These are phyloP conservation scores for Penstemon newberryi DNA, from an alignment of 257 asterid genomes.

Conservation along the genomic window DNA sequence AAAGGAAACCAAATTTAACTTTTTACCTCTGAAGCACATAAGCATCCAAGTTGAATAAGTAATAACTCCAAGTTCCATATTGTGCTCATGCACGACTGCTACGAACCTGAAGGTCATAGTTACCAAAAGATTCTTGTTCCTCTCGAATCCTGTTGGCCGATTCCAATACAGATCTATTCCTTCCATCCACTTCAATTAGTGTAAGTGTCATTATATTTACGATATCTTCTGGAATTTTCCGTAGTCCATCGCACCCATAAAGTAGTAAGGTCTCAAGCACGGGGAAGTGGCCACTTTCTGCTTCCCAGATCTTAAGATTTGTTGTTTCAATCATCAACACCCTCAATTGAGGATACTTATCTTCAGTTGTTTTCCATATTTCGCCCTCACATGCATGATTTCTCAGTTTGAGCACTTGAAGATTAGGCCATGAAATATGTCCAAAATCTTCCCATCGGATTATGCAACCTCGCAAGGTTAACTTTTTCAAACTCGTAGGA, in stretches of 20 bases:
- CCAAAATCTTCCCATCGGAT: not conserved
- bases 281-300: constrained; percentile 25
- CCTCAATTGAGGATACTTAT: constrained; percentile 9
- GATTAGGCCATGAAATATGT: not conserved
- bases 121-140: constrained; percentile 21
- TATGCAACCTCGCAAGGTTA: not conserved
- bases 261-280: constrained; percentile 22
- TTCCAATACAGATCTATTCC: not conserved
- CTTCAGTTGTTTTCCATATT: constrained; percentile 25
- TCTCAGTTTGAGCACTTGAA: constrained; percentile 20
- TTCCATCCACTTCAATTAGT: not conserved
- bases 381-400: not conserved
- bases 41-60: too few relatives aligned
- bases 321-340: not conserved
- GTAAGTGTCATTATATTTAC: constrained; percentile 22
- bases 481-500: not conserved
- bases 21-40: too few relatives aligned
- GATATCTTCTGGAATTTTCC: constrained; percentile 20
- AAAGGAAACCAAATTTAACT: too few relatives aligned
- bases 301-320: not conserved
- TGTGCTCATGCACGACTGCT: not conserved
- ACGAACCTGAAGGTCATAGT: constrained; percentile 6
- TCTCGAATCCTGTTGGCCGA: constrained; percentile 14
- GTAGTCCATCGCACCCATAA: not conserved
- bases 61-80: not conserved